Conservation (phyloP, 768 basidiomycete species). For the Trametes sanguinea region DNA sequence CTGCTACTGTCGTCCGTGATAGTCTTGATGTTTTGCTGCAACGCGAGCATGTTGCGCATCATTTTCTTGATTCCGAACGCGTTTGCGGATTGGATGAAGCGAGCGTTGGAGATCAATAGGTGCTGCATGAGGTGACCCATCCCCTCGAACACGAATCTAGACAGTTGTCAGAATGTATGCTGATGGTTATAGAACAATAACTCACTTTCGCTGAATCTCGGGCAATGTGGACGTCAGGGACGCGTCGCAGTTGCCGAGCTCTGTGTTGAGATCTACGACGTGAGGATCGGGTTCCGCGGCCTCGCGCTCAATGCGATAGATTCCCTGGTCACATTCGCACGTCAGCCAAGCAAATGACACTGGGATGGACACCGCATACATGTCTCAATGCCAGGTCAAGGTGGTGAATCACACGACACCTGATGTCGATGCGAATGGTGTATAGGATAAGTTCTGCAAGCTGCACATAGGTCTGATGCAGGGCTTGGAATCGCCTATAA, state of each 20-base stretch:
- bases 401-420: constrained; percentile 82
- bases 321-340: constrained; percentile 54
- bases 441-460: constrained; percentile 84
- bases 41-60: constrained; percentile 81
- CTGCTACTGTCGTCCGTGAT: constrained; percentile 60
- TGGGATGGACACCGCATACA: constrained; percentile 9
- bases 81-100: constrained; percentile 69
- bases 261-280: constrained; percentile 80
- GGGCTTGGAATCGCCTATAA: constrained; percentile 83
- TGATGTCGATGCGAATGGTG: constrained; percentile 84
- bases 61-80: constrained; percentile 83
- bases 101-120: constrained; percentile 73
- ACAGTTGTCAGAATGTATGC: constrained; percentile 12
- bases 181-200: constrained; percentile 13
- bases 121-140: constrained; percentile 85
- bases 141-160: constrained; percentile 86
- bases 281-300: constrained; percentile 91
- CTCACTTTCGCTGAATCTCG: constrained; percentile 66
- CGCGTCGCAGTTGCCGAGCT: constrained; percentile 77
- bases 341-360: not conserved
- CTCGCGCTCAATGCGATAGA: constrained; percentile 80
- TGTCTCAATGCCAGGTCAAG: constrained; percentile 77
- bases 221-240: constrained; percentile 63
- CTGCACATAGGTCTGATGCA: constrained; percentile 89
- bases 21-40: constrained; percentile 89